Base-by-base conservation (phyloP, 495 filamentous ascomycete genomes). In the Mytilinidion resinicola region DNA sequence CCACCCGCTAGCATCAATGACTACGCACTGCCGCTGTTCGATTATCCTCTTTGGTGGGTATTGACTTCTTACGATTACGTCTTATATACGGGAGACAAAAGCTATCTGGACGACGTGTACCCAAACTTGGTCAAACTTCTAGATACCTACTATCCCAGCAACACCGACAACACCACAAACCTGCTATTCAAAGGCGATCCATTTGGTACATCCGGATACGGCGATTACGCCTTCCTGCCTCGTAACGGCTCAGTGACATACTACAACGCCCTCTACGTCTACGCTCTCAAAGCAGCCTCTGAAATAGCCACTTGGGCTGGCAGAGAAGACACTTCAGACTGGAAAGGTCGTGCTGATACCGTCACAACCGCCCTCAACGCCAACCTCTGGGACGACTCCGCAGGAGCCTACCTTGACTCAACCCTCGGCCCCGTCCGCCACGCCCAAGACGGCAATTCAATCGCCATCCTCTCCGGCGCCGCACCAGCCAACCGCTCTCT, bases 21-120 rank as follows among this genome's bases (percentile, higher is more conserved):
- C 41, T 79, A 79, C 55, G 72, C 65, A 0, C 70, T 79, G 6
- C 60, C 67, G 7, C 67, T 79, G 0, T 74, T 74, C 43, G 76
- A 79, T 51, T 79, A 79, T 51, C 75, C 76, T 3, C 60, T 79
- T 4, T 77, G 72, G 67, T 79, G 76, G 75, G 70, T 79, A 2
- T 65, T 69, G 9, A 71, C 69, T 36, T 72, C 66, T 46, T 73
- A 69, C 49, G 75, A 79, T 59, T 64, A 74, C 15, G 70, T 75
- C 36, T 65, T 77, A 61, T 77, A 79, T 51, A 76, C 74, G 0
- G 74, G 74, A 19, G 72, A 77, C 54, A 61, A 63, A 8, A 61
- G 37, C 17, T 72, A 68, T 41, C 57, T 64, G 1, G 37, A 38
- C 6, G 53, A 61, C 21, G 69, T 68, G 50, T 79, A 77, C 61